A percentile compares a stretch with the other conserved stretches of the same genome.
Conservation (phyloP, 495 filamentous ascomycete genomes). For the Daldinia concentrica region DNA sequence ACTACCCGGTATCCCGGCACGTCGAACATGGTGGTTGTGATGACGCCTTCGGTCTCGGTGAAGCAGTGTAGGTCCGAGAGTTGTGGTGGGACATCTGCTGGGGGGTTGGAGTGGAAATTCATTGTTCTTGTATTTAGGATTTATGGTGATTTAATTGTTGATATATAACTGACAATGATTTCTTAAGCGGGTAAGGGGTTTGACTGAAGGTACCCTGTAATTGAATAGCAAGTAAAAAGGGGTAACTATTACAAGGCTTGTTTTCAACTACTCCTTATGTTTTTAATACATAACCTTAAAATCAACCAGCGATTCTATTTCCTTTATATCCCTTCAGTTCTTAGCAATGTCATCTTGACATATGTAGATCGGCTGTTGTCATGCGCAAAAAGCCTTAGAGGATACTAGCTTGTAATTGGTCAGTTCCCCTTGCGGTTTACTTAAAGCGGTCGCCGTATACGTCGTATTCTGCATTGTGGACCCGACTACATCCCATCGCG, state of each 20-base stretch:
- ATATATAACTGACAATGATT: not conserved
- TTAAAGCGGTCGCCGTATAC: constrained; percentile 17
- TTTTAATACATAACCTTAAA: not conserved
- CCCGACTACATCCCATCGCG: not conserved
- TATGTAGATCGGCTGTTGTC: not conserved
- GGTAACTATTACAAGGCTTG: not conserved
- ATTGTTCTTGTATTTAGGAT: not conserved
- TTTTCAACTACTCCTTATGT: not conserved
- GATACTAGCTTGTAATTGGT: not conserved
- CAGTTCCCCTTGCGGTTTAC: not conserved
- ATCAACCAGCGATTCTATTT: not conserved
- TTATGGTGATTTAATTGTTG: not conserved
- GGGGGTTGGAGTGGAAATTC: constrained; percentile 12
- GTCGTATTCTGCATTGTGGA: constrained; percentile 23
- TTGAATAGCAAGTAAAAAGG: not conserved
- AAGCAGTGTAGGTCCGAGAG: constrained; percentile 62
- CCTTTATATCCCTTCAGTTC: not conserved
- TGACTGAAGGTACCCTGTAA: not conserved
- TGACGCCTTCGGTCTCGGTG: constrained; percentile 67
- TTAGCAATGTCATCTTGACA: not conserved
- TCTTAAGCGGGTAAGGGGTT: too few species aligned
- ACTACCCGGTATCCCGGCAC: constrained; percentile 67
- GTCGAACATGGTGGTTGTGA: constrained; percentile 62
- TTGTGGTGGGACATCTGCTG: constrained; percentile 45
- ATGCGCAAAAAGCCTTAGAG: not conserved